Conservation (phyloP, 2,329 filamentous ascomycete genomes). For the Mycosphaerelloides madeirae region DNA sequence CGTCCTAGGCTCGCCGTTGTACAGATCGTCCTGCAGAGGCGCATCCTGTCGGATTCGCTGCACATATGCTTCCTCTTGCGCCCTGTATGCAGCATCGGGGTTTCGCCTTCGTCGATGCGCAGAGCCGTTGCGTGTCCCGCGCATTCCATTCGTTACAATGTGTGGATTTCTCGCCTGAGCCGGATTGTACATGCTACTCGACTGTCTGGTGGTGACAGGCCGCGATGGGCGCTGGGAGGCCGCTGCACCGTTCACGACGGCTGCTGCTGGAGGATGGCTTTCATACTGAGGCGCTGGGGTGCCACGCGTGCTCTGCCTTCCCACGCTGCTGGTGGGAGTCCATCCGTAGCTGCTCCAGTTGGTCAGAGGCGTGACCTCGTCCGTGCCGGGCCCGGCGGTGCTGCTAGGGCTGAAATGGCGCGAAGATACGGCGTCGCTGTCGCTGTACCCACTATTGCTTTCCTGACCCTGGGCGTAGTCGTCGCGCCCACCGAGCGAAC, state of each 20-base stretch:
- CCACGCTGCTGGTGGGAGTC: conserved; percentile 15
- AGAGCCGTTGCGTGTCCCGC: conserved; percentile 51
- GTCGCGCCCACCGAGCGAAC: conserved; percentile 25
- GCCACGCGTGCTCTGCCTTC: conserved; percentile 12
- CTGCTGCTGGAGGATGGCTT: conserved; percentile 11
- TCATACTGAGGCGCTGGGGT: conserved; percentile 16
- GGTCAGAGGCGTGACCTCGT: conserved; percentile 28
- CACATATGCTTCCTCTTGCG: conserved; percentile 91
- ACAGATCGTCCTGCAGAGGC: conserved; percentile 52
- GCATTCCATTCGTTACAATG: conserved; percentile 40
- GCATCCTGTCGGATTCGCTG: conserved; percentile 75
- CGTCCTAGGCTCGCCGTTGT: conserved; percentile 67
- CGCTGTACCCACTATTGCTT: conserved; percentile 18
- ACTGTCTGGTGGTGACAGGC: conserved; percentile 43
- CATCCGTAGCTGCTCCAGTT: conserved; percentile 28
- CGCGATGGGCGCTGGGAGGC: conserved; percentile 26
- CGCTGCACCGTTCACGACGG: conserved; percentile 10
- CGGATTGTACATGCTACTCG: conserved; percentile 47
- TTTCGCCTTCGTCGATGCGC: conserved; percentile 55
- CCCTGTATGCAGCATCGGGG: conserved; percentile 68
- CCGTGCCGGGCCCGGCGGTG: conserved; percentile 7
- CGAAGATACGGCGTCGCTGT: conserved; percentile 23
- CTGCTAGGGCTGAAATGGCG: conserved; percentile 24
- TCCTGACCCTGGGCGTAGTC: conserved; percentile 19
- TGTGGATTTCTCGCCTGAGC: conserved; percentile 39